These are phyloP conservation scores for Chlamydomonas incerta DNA, from an alignment of 139 green algal species.

Conservation along the genomic window DNA sequence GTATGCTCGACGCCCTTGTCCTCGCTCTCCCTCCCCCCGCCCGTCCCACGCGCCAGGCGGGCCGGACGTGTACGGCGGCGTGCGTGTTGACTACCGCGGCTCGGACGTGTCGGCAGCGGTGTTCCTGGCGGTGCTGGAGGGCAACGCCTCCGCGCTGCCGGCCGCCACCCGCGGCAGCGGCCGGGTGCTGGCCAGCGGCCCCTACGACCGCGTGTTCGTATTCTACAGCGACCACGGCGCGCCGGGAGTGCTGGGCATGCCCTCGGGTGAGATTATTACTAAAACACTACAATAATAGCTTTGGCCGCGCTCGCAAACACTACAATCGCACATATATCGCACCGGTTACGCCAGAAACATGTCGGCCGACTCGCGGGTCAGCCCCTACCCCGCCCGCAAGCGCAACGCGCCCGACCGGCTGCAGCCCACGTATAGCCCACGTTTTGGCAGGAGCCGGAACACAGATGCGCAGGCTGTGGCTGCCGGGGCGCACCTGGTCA, in stretches of 20 bases:
- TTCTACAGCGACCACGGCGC: conserved; percentile 90
- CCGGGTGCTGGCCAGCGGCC: conserved; percentile 67
- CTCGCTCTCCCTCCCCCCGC: background rate
- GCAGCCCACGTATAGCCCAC: too few species aligned
- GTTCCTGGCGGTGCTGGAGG: conserved; percentile 89
- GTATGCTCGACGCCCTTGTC: background rate
- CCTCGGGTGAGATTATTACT: conserved; percentile 62
- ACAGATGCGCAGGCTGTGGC: too few species aligned
- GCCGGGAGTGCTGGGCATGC: conserved; percentile 92
- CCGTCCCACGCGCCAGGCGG: conserved; percentile 62
- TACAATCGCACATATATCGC: too few species aligned
- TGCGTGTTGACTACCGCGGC: conserved; percentile 90
- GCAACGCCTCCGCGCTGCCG: conserved; percentile 64
- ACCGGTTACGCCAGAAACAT: too few species aligned
- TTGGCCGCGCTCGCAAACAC: too few species aligned
- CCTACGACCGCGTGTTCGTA: conserved; percentile 86
- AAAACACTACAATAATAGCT: too few species aligned
- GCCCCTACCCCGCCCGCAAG: too few species aligned
- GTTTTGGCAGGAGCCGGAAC: too few species aligned
- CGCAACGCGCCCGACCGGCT: too few species aligned
- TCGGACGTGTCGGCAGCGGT: conserved; percentile 82
- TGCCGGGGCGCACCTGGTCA: too few species aligned
- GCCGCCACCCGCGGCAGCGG: conserved; percentile 50
- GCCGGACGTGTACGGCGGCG: conserved; percentile 86
- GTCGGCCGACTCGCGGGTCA: too few species aligned